phyloP scores from a whole-genome alignment of 305 asterid species.

The Fraxinus platypoda region DNA sequence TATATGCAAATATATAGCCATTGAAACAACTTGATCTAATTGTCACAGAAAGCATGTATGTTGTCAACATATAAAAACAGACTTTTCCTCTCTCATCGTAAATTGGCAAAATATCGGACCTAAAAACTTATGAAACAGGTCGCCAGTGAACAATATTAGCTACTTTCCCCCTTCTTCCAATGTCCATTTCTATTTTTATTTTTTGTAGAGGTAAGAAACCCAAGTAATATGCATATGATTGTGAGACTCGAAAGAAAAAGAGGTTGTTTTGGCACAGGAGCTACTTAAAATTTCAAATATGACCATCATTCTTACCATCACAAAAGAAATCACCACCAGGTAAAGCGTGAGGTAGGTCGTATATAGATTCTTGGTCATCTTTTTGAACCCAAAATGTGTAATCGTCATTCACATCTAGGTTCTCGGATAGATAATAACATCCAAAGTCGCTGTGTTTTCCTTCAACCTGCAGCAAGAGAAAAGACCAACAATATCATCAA shows the following conservation, averaged over 20 bases:
- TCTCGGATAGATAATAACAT: conserved; percentile 87
- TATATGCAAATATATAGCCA: conserved; percentile 12
- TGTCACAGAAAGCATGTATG: not conserved
- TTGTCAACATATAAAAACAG: not conserved
- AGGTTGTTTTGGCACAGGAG: conserved; percentile 14
- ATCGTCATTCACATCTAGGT: conserved; percentile 85
- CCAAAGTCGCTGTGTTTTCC: conserved; percentile 59
- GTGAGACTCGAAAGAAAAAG: conserved; percentile 15
- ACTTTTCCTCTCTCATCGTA: not conserved
- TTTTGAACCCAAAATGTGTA: conserved; percentile 81
- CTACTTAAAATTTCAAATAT: conserved; percentile 21
- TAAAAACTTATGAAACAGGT: not conserved
- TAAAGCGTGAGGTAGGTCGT: conserved; percentile 56
- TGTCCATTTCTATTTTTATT: not conserved
- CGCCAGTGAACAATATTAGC: not conserved
- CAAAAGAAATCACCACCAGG: conserved; percentile 48
- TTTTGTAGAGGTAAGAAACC: not conserved
- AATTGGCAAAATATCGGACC: not conserved
- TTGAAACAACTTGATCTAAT: conserved; percentile 2
- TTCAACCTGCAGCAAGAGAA: conserved; percentile 65
- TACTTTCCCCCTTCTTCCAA: not conserved
- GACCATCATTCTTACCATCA: conserved; percentile 39
- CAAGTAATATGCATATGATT: not conserved
- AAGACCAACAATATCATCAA: conserved; percentile 19
- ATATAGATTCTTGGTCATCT: conserved; percentile 48